Evolutionary conservation across 176 grass and related monocot species (phyloP).

Genomic region (Aegilops tauschii): DNA sequence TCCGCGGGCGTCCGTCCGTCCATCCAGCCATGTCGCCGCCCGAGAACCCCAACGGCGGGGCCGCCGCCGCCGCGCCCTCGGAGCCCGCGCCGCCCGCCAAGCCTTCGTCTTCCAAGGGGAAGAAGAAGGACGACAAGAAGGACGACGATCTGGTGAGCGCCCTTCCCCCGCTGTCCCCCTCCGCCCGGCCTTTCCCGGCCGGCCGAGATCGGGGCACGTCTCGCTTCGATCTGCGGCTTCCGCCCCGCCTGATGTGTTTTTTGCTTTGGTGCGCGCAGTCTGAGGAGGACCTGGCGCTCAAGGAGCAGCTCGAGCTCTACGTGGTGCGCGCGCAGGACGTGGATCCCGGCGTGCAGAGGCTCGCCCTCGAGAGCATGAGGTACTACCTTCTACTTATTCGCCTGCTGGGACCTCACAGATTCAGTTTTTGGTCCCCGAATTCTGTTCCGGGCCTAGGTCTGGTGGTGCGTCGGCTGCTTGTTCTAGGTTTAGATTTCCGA

Average conservation of each 20-base stretch:
- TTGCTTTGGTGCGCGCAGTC: constrained; percentile 45
- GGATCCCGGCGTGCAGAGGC: constrained; percentile 84
- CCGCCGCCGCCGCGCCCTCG: constrained; percentile 25
- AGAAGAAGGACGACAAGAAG: constrained; percentile 86
- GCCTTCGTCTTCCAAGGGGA: constrained; percentile 20
- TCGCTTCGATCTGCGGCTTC: constrained; percentile 13
- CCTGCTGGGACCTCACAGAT: neutral
- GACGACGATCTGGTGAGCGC: constrained; percentile 71
- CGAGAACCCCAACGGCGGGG: constrained; percentile 27
- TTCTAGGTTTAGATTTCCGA: neutral
- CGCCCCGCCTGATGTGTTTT: neutral
- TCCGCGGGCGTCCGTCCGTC: too few species aligned
- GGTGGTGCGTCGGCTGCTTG: neutral
- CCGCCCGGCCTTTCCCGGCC: neutral
- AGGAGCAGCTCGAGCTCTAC: constrained; percentile 94
- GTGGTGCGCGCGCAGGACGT: constrained; percentile 72
- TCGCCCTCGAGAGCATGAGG: constrained; percentile 98
- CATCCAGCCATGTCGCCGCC: constrained; percentile 31
- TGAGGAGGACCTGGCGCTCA: constrained; percentile 90
- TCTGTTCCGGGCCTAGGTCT: neutral
- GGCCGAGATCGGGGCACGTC: neutral
- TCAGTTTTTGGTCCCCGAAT: neutral
- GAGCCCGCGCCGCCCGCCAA: constrained; percentile 27
- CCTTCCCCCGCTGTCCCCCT: too few species aligned
- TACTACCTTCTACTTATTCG: neutral